A percentile compares a stretch with the other conserved stretches of the same genome.
Conservation (phyloP, 768 basidiomycete genomes). For the Leccinum boreale region DNA sequence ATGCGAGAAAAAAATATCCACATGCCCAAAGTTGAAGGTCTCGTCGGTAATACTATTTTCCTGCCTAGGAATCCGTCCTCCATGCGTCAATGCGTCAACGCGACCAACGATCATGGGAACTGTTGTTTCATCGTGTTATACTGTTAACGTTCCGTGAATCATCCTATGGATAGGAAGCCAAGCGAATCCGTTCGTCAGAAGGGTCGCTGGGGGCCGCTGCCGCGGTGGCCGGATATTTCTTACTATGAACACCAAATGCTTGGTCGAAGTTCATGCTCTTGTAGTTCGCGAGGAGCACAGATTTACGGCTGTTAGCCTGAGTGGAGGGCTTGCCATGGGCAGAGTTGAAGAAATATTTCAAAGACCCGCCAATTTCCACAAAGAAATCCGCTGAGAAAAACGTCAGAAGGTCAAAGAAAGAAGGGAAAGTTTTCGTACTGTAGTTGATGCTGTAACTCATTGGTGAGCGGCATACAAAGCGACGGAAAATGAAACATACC, state of each 20-base stretch:
- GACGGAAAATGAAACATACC: conserved; percentile 19
- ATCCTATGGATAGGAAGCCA: conserved; percentile 36
- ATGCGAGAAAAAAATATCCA: background rate
- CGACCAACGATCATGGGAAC: background rate
- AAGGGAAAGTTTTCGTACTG: conserved; percentile 29
- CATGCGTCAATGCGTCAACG: background rate
- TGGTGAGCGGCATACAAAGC: conserved; percentile 1
- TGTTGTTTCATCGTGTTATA: conserved; percentile 1
- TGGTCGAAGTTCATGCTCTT: conserved; percentile 35
- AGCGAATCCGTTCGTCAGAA: conserved; percentile 38
- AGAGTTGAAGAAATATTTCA: conserved; percentile 57
- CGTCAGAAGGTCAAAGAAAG: conserved; percentile 5
- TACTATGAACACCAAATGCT: conserved; percentile 36
- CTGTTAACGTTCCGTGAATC: conserved; percentile 8
- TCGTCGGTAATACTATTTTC: background rate
- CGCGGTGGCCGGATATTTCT: conserved; percentile 15
- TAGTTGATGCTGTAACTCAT: conserved; percentile 40
- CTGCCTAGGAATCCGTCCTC: background rate
- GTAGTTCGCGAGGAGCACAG: conserved; percentile 20
- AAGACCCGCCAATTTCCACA: conserved; percentile 58
- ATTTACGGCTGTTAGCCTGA: conserved; percentile 15
- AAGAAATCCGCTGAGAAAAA: conserved; percentile 55
- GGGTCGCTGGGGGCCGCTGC: conserved; percentile 5
- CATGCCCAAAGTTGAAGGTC: background rate
- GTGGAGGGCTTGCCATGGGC: conserved; percentile 30